These are phyloP conservation scores for Aspergillus hiratsukae DNA, from an alignment of 2,329 filamentous ascomycete species.

Conservation along the genomic window DNA sequence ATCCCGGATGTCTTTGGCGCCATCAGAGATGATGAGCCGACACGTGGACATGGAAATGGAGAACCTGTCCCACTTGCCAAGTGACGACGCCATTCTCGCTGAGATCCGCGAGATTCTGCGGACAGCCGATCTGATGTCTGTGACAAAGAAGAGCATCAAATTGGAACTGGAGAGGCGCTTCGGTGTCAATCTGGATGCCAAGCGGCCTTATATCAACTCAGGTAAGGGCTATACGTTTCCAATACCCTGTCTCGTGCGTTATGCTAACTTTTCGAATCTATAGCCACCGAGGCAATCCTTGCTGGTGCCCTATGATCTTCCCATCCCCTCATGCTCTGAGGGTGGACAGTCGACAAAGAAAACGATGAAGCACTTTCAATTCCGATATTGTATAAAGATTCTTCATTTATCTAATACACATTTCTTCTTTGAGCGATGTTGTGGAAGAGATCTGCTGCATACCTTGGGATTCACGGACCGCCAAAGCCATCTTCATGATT, in stretches of 20 bases:
- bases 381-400: neutral
- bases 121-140: slow-evolving; percentile 91
- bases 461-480: neutral
- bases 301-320: slow-evolving; percentile 63
- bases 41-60: slow-evolving; percentile 67
- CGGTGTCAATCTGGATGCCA: slow-evolving; percentile 76
- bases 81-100: slow-evolving; percentile 81
- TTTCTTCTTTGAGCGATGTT: neutral
- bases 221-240: slow-evolving; percentile 54
- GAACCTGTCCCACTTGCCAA: slow-evolving; percentile 71
- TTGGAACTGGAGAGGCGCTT: slow-evolving; percentile 87
- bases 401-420: neutral
- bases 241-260: slow-evolving; percentile 1
- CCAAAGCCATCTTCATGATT: neutral
- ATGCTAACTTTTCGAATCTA: slow-evolving; percentile 17
- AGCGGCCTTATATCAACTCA: slow-evolving; percentile 89
- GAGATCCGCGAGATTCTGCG: slow-evolving; percentile 93
- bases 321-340: neutral
- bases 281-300: slow-evolving; percentile 72
- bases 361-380: neutral
- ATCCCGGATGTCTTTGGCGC: slow-evolving; percentile 75
- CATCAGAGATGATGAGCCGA: slow-evolving; percentile 66
- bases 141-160: slow-evolving; percentile 99
- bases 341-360: neutral
- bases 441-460: neutral